These are phyloP conservation scores for Trametopsis cervina DNA, from an alignment of 768 basidiomycete genomes.

Conservation along the genomic window DNA sequence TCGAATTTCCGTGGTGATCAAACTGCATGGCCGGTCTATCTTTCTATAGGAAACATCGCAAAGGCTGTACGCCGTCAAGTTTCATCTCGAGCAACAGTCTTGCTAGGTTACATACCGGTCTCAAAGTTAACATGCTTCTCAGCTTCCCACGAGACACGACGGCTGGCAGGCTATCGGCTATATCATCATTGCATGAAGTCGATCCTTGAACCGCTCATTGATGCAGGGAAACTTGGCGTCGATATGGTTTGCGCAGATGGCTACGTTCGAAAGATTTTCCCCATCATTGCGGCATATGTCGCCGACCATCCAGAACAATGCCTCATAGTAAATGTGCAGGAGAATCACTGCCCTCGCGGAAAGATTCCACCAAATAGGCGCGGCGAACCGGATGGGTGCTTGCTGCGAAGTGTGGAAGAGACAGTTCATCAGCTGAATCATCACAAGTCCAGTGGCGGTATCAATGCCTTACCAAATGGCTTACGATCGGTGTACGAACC, in stretches of 20 bases:
- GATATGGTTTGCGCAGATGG: constrained; percentile 15
- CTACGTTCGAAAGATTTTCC: constrained; percentile 7
- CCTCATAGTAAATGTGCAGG: constrained; percentile 9
- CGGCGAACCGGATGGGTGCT: not conserved
- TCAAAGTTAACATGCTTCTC: constrained; percentile 9
- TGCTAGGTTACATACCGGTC: constrained; percentile 23
- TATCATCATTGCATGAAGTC: constrained; percentile 18
- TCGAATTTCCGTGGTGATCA: constrained; percentile 17
- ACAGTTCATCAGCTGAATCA: not conserved
- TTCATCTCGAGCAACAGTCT: constrained; percentile 12
- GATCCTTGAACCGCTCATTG: constrained; percentile 10
- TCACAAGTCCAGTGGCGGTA: not conserved
- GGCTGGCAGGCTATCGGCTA: constrained; percentile 2
- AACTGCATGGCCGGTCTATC: constrained; percentile 24
- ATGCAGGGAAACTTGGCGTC: constrained; percentile 12
- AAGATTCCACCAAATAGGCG: constrained; percentile 2
- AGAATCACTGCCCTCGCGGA: constrained; percentile 8
- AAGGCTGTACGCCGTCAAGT: constrained; percentile 18
- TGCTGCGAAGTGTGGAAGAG: not conserved
- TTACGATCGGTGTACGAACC: constrained; percentile 12
- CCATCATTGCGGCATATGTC: constrained; percentile 15
- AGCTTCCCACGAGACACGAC: constrained; percentile 1
- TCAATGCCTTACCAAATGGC: constrained; percentile 1
- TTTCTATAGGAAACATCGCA: constrained; percentile 22
- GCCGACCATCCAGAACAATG: constrained; percentile 21